phyloP scores from a whole-genome alignment of 73 alveolate genomes.

The Symbiodinium pilosum region DNA sequence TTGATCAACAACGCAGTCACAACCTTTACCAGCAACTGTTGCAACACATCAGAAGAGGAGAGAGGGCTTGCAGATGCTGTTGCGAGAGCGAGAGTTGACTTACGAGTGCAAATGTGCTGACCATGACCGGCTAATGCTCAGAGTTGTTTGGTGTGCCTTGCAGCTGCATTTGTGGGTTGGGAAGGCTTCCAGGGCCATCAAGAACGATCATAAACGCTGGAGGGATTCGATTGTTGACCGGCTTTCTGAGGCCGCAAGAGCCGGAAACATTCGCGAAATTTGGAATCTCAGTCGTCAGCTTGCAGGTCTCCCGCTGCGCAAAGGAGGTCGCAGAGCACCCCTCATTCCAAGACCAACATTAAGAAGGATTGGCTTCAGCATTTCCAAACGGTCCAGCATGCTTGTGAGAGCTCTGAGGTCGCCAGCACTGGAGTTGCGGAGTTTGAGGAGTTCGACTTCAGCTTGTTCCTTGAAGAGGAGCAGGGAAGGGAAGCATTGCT shows the following conservation, averaged over 20 bases:
- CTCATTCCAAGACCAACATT: neutral
- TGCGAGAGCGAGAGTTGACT: constrained; percentile 3
- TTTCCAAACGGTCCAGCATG: neutral
- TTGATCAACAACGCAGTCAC: neutral
- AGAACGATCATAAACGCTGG: neutral
- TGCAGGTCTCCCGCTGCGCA: constrained; percentile 18
- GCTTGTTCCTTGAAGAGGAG: neutral
- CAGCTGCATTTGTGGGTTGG: neutral
- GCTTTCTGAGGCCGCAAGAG: neutral
- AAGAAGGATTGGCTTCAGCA: constrained; percentile 15
- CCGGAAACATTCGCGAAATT: neutral
- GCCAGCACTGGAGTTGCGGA: neutral
- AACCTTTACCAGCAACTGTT: neutral
- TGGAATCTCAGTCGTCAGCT: constrained; percentile 18
- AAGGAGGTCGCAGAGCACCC: constrained; percentile 12
- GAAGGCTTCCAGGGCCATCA: neutral
- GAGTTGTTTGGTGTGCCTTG: neutral
- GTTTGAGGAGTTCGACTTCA: neutral
- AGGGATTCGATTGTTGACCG: neutral
- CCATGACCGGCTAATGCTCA: neutral
- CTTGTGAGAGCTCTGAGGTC: neutral
- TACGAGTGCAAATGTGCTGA: too few species aligned
- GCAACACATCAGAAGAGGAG: neutral
- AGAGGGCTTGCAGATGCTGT: neutral
- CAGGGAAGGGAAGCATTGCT: neutral